Evolutionary conservation across 306 rosid genomes (phyloP).

Genomic region (Begonia masoniana): DNA sequence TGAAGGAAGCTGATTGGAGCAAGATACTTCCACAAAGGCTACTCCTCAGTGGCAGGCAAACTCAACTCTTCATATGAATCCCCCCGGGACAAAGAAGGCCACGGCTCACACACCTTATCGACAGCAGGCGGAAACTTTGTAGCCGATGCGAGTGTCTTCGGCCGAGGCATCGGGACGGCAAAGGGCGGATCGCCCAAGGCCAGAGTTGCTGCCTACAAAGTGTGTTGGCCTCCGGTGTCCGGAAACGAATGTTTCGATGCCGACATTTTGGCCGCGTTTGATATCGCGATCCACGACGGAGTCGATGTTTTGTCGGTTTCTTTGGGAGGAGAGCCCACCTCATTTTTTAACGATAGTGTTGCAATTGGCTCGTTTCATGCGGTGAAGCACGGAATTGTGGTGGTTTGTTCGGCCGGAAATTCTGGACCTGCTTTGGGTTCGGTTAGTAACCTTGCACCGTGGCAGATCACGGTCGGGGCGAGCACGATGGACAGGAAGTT

Average conservation of each 20-base stretch:
- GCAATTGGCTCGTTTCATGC: conserved; percentile 90
- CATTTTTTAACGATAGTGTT: conserved; percentile 45
- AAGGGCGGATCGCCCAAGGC: conserved; percentile 85
- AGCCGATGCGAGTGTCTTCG: conserved; percentile 41
- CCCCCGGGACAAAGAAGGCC: conserved; percentile 75
- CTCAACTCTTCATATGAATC: conserved; percentile 48
- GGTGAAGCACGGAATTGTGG: conserved; percentile 49
- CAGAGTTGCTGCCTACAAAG: conserved; percentile 77
- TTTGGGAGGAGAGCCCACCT: conserved; percentile 39
- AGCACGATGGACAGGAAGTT: conserved; percentile 85
- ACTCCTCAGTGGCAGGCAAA: conserved; percentile 24
- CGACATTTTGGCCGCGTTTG: conserved; percentile 69
- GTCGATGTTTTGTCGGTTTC: conserved; percentile 73
- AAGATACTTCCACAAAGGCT: conserved; percentile 82
- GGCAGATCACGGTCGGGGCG: conserved; percentile 82
- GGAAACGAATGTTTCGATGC: conserved; percentile 67
- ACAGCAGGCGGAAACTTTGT: conserved; percentile 82
- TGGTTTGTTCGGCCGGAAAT: conserved; percentile 86
- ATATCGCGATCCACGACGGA: conserved; percentile 65
- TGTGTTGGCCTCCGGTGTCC: conserved; percentile 65
- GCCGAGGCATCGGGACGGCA: conserved; percentile 67
- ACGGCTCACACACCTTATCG: conserved; percentile 85
- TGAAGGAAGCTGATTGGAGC: conserved; percentile 85
- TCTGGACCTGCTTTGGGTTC: conserved; percentile 53
- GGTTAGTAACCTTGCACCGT: conserved; percentile 46